Evolutionary conservation across 2,329 filamentous ascomycete genomes (phyloP).

Genomic region (Talaromyces sp.): DNA sequence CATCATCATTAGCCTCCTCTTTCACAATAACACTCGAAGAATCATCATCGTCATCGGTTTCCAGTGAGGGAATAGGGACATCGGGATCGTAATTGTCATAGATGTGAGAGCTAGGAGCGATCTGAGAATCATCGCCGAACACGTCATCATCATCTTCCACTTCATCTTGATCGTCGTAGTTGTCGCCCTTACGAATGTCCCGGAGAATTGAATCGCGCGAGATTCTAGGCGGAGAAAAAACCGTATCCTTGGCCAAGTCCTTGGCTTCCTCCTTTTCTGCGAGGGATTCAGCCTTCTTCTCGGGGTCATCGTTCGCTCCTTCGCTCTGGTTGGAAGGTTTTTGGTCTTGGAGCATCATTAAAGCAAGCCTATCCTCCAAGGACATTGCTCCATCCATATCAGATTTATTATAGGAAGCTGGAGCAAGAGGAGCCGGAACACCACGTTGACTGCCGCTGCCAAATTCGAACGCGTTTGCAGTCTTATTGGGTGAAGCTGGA

Average conservation of each 20-base stretch:
- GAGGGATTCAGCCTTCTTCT: too few species aligned
- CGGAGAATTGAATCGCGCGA: conserved; percentile 92
- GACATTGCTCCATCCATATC: conserved; percentile 82
- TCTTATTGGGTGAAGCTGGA: conserved; percentile 61
- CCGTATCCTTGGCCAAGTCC: conserved; percentile 61
- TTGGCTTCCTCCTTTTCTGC: too few species aligned
- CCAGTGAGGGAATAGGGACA: conserved; percentile 83
- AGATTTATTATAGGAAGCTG: conserved; percentile 69
- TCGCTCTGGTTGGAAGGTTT: background rate
- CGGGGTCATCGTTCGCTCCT: conserved; percentile 10
- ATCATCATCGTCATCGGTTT: conserved; percentile 63
- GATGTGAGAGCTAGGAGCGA: conserved; percentile 61
- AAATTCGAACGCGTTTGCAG: conserved; percentile 72
- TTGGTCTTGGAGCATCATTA: conserved; percentile 80
- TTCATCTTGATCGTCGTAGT: conserved; percentile 53
- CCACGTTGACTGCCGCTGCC: conserved; percentile 67
- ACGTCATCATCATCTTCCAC: conserved; percentile 54
- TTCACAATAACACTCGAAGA: conserved; percentile 67
- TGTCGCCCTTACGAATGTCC: conserved; percentile 73
- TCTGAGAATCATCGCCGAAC: conserved; percentile 64
- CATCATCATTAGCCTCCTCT: conserved; percentile 61
- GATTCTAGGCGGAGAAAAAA: conserved; percentile 70
- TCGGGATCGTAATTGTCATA: conserved; percentile 76
- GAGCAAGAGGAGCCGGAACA: conserved; percentile 71
- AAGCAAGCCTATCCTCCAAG: conserved; percentile 78